Evolutionary conservation across 1,284 basidiomycete genomes (phyloP).

Genomic region (Cryptococcus sp.): DNA sequence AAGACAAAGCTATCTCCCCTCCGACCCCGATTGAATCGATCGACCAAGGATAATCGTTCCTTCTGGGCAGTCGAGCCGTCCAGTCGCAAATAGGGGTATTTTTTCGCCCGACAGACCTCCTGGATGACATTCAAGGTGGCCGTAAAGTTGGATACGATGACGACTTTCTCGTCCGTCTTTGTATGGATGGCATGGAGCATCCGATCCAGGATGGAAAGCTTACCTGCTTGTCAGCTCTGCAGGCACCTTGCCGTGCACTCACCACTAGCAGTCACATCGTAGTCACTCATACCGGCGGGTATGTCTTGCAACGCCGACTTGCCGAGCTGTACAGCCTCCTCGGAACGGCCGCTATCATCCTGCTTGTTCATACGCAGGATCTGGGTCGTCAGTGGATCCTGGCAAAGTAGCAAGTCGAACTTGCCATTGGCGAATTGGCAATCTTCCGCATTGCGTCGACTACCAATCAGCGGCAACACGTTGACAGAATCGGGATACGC

Average conservation of each 20-base stretch:
- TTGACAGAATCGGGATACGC: slow-evolving; percentile 34
- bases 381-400: slow-evolving; percentile 13
- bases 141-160: slow-evolving; percentile 84
- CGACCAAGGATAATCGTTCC: slow-evolving; percentile 61
- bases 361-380: slow-evolving; percentile 65
- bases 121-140: slow-evolving; percentile 89
- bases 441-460: slow-evolving; percentile 67
- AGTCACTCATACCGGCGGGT: slow-evolving; percentile 58
- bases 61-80: slow-evolving; percentile 79
- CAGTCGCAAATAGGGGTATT: slow-evolving; percentile 75
- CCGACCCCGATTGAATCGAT: slow-evolving; percentile 38
- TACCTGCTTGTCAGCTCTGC: slow-evolving; percentile 51
- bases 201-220: slow-evolving; percentile 68
- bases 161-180: slow-evolving; percentile 84
- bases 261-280: slow-evolving; percentile 74
- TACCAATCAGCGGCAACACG: slow-evolving; percentile 7
- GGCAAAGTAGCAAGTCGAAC: slow-evolving; percentile 1
- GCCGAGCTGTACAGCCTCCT: slow-evolving; percentile 36
- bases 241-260: slow-evolving; percentile 15
- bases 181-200: slow-evolving; percentile 61
- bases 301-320: slow-evolving; percentile 62
- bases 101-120: slow-evolving; percentile 68
- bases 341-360: slow-evolving; percentile 30
- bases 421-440: slow-evolving; percentile 77
- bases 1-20: slow-evolving; percentile 60